Base-by-base conservation (phyloP, 805 yeast genomes). In the Myxozyma kluyveri region DNA sequence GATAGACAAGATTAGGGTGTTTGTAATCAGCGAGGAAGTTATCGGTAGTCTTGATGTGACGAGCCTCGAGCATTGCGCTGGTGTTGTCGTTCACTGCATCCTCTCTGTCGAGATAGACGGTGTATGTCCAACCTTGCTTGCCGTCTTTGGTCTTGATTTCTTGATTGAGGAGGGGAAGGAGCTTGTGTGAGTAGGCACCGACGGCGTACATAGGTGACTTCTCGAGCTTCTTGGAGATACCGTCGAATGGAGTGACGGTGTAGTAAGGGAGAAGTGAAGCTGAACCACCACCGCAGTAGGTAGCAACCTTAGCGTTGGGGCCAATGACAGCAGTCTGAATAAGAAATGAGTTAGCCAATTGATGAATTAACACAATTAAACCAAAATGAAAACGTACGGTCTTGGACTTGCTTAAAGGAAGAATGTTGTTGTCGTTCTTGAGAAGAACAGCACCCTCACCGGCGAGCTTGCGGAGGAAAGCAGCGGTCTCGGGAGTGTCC, bases 321-420 rank as follows among this genome's bases (percentile, higher is more conserved):
- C 86, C 87, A 61, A 82, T 77, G 18, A 82, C 75, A 1, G 80
- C 78, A 31, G 74, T 69, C 9, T 29, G 14, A 9, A 29, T 14
- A n/a, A 27, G 78, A 77, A 33, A 74, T 72, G 41, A 81, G 64
- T n/a, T 81, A 61, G 39, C 71, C 74, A 36, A 69, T 71, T 26
- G 68, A 67, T 14, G 81, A 71, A 63, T 77, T 80, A 7, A 74
- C 72, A 24, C 86, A 86, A 3, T 10, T 75, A 86, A 86, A 29
- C 33, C 12, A 29, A 29, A 9, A 14, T 29, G 33, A 9, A 14
- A 9, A 29, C 33, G 14, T 29, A 29, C 33, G 12, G 43, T 70
- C 42, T 72, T 72, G 4, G 60, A 51, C 56, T 71, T 74, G 36
- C 68, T 61, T 43, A 82, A 69, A 1, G 86, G 86, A 50, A 80